Percentiles rank a stretch among this genome's conserved stretches.
Evolutionary conservation across 176 grass and related monocot genomes (phyloP).

Genomic region (Zoysia pacifica): DNA sequence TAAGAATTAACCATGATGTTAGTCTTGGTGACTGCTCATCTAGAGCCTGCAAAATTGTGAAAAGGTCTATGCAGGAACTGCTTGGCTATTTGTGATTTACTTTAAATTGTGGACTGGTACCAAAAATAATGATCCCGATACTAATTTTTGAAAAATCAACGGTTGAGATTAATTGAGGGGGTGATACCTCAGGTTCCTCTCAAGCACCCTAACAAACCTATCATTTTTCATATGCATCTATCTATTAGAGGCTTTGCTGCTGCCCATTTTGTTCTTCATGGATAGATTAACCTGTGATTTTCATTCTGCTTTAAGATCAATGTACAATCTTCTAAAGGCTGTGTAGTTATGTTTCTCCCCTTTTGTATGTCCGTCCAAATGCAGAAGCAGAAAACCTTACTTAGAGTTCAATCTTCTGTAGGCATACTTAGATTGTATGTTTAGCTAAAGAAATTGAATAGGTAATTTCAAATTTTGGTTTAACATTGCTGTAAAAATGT

Average conservation of each 20-base stretch:
- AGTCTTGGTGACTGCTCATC: too few relatives aligned
- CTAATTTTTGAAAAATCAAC: too few relatives aligned
- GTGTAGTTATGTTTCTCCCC: not conserved
- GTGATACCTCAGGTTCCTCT: too few relatives aligned
- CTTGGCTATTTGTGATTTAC: too few relatives aligned
- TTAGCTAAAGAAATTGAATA: not conserved
- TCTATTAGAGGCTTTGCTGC: not conserved
- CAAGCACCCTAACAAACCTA: too few relatives aligned
- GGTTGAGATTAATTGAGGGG: too few relatives aligned
- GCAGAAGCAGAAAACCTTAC: not conserved
- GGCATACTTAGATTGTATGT: not conserved
- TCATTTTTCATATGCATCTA: too few relatives aligned
- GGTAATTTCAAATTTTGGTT: not conserved
- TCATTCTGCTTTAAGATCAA: conserved; percentile 4
- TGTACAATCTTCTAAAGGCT: conserved; percentile 2
- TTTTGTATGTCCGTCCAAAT: not conserved
- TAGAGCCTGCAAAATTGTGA: too few relatives aligned
- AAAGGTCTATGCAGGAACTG: too few relatives aligned
- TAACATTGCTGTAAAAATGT: conserved; percentile 19
- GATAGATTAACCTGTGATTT: not conserved
- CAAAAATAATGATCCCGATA: too few relatives aligned
- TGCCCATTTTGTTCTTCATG: not conserved
- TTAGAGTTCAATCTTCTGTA: not conserved
- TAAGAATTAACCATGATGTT: too few relatives aligned
- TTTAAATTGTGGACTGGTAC: too few relatives aligned